Evolutionary conservation across 176 grass and related monocot species (phyloP).

Genomic region (Melocanna baccifera): DNA sequence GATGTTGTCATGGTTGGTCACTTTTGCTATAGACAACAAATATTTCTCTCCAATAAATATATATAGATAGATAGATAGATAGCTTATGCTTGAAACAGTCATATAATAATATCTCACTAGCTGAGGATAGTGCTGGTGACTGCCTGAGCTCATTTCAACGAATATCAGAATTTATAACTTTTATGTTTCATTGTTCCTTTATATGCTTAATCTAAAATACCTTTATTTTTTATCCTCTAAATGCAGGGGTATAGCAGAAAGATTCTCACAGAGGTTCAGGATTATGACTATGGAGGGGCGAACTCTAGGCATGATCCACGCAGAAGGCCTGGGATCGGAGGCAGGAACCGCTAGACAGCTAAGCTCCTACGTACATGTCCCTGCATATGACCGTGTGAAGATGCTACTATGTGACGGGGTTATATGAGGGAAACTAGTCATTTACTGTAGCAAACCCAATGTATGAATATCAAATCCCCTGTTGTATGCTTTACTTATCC

Average conservation of each 20-base stretch:
- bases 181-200: neutral
- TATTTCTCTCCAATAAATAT: neutral
- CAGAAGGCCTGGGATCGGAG: conserved; percentile 57
- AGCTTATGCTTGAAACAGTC: conserved; percentile 9
- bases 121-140: neutral
- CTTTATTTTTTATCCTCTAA: conserved; percentile 9
- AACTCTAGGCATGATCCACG: conserved; percentile 76
- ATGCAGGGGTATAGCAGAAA: conserved; percentile 59
- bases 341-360: conserved; percentile 49
- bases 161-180: neutral
- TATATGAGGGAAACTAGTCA: conserved; percentile 10
- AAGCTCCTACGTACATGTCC: conserved; percentile 10
- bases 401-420: conserved; percentile 15
- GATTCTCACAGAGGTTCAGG: conserved; percentile 61
- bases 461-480: conserved; percentile 22
- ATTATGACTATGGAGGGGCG: conserved; percentile 80
- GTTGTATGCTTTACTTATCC: conserved; percentile 14
- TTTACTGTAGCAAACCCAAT: conserved; percentile 13
- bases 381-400: conserved; percentile 4
- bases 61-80: neutral
- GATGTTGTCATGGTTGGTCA: neutral
- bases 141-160: neutral
- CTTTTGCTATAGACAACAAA: neutral
- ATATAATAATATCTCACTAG: conserved; percentile 23
- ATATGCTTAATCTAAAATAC: neutral